These are phyloP conservation scores for Trichothecium sympodiale DNA, from an alignment of 2,329 filamentous ascomycete species.

Conservation along the genomic window DNA sequence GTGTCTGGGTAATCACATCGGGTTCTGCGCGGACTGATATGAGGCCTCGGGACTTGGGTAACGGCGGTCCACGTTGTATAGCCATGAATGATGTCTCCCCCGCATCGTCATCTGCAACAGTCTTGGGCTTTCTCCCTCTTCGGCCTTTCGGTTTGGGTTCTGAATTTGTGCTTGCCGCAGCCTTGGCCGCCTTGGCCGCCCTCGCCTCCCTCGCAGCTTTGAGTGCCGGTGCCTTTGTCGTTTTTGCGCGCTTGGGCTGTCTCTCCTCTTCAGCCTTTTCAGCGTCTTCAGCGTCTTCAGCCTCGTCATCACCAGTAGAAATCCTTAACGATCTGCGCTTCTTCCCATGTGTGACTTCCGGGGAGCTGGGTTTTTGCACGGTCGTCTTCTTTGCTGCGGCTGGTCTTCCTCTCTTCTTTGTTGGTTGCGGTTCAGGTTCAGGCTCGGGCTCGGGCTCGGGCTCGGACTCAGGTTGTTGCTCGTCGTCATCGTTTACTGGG, in stretches of 20 bases:
- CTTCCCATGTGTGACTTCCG: too few species aligned
- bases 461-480: conserved; percentile 9
- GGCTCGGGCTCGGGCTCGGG: conserved; percentile 6
- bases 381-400: conserved; percentile 7
- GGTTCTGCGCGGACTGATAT: conserved; percentile 38
- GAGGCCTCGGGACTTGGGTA: conserved; percentile 43
- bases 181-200: conserved; percentile 1
- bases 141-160: conserved; percentile 15
- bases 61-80: conserved; percentile 42
- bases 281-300: conserved; percentile 8
- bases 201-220: conserved; percentile 12
- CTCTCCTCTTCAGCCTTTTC: conserved; percentile 14
- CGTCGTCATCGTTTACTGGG: conserved; percentile 7
- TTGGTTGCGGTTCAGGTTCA: conserved; percentile 3
- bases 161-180: conserved; percentile 6
- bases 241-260: conserved; percentile 15
- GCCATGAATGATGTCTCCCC: conserved; percentile 35
- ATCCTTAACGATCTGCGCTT: neutral
- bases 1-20: conserved; percentile 47
- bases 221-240: conserved; percentile 11
- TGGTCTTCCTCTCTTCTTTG: conserved; percentile 8
- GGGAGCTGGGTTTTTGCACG: neutral
- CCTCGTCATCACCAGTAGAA: conserved; percentile 3
- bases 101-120: conserved; percentile 22
- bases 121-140: conserved; percentile 14